phyloP scores from a whole-genome alignment of 495 filamentous ascomycete genomes.

The Letharia columbiana region DNA sequence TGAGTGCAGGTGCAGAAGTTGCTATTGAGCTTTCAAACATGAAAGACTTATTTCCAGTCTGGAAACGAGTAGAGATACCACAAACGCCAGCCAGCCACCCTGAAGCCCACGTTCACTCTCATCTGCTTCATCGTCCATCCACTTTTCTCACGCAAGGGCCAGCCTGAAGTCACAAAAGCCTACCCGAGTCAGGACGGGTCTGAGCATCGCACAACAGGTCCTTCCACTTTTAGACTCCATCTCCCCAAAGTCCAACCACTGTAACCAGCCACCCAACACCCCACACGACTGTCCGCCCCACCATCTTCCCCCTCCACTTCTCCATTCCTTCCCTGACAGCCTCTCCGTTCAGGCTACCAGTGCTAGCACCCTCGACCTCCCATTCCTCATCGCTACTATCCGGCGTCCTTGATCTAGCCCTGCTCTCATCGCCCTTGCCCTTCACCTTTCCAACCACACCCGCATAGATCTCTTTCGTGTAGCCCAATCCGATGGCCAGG shows the following conservation, averaged over 20 bases:
- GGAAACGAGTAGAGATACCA: too few species aligned
- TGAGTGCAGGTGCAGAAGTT: too few species aligned
- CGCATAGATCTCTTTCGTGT: conserved; percentile 36
- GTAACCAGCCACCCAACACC: conserved; percentile 64
- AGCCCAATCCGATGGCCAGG: conserved; percentile 44
- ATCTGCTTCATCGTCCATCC: too few species aligned
- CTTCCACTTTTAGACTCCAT: conserved; percentile 39
- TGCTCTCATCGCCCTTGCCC: conserved; percentile 23
- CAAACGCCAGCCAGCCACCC: too few species aligned
- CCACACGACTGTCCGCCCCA: conserved; percentile 49
- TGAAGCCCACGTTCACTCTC: too few species aligned
- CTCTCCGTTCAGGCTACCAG: conserved; percentile 62
- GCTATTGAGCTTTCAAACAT: too few species aligned
- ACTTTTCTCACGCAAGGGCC: too few species aligned
- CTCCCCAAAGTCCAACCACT: conserved; percentile 83
- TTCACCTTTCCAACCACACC: conserved; percentile 27
- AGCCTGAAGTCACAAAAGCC: too few species aligned
- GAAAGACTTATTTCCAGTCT: too few species aligned
- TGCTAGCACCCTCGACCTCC: conserved; percentile 45
- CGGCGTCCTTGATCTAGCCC: conserved; percentile 25
- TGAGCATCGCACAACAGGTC: too few species aligned
- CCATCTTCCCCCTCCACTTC: conserved; percentile 52
- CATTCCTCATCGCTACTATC: conserved; percentile 54
- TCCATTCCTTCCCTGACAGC: conserved; percentile 63
- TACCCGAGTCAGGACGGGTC: too few species aligned